These are phyloP conservation scores for Penicillium sp. DNA, from an alignment of 2,329 filamentous ascomycete species.

Conservation along the genomic window DNA sequence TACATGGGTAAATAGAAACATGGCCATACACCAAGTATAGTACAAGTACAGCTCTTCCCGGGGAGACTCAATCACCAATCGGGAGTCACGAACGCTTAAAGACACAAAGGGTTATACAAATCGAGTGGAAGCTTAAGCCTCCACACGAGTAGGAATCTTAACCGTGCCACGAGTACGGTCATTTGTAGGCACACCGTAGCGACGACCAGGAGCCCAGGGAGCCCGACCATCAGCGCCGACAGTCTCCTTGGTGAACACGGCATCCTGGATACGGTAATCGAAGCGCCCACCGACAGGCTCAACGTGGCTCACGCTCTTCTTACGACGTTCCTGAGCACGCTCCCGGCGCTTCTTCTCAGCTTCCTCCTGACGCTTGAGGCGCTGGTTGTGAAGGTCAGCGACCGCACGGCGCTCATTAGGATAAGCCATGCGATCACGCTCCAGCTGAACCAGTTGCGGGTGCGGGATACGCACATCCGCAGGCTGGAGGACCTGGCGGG, in stretches of 20 bases:
- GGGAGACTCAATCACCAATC: constrained; percentile 8
- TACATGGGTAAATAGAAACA: constrained; percentile 19
- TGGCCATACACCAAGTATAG: constrained; percentile 23
- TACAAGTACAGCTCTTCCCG: constrained; percentile 22
- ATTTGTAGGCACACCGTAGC: constrained; percentile 62
- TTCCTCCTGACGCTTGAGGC: constrained; percentile 42
- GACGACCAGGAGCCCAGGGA: constrained; percentile 54
- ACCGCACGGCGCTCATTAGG: constrained; percentile 35
- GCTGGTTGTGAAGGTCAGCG: constrained; percentile 44
- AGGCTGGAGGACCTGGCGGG: constrained; percentile 56
- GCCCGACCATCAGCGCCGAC: constrained; percentile 57
- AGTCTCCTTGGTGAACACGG: constrained; percentile 53
- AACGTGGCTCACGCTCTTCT: constrained; percentile 45
- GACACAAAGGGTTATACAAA: constrained; percentile 4
- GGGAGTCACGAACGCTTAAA: constrained; percentile 2
- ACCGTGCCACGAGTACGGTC: constrained; percentile 63
- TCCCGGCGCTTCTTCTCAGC: constrained; percentile 41
- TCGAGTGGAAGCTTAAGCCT: constrained; percentile 38
- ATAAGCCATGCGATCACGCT: constrained; percentile 45
- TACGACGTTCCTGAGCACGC: constrained; percentile 42
- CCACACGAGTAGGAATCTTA: constrained; percentile 63
- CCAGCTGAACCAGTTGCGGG: constrained; percentile 56
- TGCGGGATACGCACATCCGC: constrained; percentile 65
- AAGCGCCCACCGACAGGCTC: constrained; percentile 52
- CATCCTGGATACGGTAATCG: constrained; percentile 61